Evolutionary conservation across 345 rosid genomes (phyloP), one percentile per base, ranked within the genome.

Genomic region (Eucalyptus erythrocorys): DNA sequence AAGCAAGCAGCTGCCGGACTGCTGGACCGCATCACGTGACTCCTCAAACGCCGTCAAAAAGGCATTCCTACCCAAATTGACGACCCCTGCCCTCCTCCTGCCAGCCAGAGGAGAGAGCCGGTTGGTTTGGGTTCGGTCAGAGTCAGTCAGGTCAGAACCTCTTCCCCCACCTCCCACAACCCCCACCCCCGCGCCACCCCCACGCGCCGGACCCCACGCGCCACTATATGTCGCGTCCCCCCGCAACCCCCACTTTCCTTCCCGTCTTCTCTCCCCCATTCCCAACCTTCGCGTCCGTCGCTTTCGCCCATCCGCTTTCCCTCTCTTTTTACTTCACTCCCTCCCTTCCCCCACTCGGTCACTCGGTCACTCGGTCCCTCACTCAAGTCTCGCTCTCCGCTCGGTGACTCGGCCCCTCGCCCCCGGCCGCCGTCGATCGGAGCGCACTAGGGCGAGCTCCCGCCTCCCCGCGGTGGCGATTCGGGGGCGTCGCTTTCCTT

Each of bases 141-240:
- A 30, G 68, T 13, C 68, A 30, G 68, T 13, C 68, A n/a, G 68
- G 47, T 40, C 84, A 40, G 47, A 40, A 11, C 26, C 32, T 27
- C n/a, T 24, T 1, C 34, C 16, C 6, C 34, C 7, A n/a, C n/a
- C n/a, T n/a, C n/a, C n/a, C n/a, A n/a, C 68, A 3, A 19, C 26
- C 4, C 59, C 24, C 24, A 4, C 42, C 71, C 71, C 86, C 90
- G 90, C 90, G 90, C 90, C 85, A 11, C 6, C 5, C 43, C 81
- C 81, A 71, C 80, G 53, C 89, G 40, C 89, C 88, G 90, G 85
- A 51, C 61, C 11, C 42, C 87, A 89, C 90, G 90, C 90, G 90
- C 90, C 88, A 27, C n/a, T 53, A 21, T 43, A 82, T 19, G 24
- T 86, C 87, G 64, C 43, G 76, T 89, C 90, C 85, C 87, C 49